Conservation (phyloP, 257 asterid genomes). For the Salvia hispanica region DNA sequence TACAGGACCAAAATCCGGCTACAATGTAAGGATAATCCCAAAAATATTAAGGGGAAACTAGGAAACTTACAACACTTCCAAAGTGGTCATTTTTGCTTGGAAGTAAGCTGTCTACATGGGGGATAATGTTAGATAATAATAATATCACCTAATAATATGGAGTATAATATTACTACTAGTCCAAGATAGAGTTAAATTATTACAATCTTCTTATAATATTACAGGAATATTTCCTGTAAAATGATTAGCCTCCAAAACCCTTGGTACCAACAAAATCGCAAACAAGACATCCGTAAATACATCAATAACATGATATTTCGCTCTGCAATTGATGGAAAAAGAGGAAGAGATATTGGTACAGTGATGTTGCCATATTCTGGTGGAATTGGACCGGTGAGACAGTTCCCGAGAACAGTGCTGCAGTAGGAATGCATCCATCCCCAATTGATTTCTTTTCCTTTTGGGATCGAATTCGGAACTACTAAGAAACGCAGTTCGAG, state of each 20-base stretch:
- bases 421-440: conserved; percentile 6
- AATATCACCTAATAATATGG: too few relatives aligned
- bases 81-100: conserved; percentile 57
- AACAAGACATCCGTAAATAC: neutral
- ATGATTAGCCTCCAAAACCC: conserved; percentile 62
- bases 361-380: conserved; percentile 53
- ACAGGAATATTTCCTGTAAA: conserved; percentile 63
- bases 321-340: neutral
- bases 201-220: conserved; percentile 47
- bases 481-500: neutral
- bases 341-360: conserved; percentile 38
- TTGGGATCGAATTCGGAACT: too few relatives aligned
- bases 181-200: neutral
- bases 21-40: too few relatives aligned
- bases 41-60: neutral
- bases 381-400: conserved; percentile 59
- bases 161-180: too few relatives aligned
- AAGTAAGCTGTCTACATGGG: conserved; percentile 40
- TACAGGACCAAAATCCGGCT: too few relatives aligned
- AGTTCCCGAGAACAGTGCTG: conserved; percentile 62
- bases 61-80: conserved; percentile 58
- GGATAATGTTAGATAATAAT: too few relatives aligned
- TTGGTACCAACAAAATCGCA: neutral
- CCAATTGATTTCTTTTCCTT: neutral
- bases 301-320: too few relatives aligned